Percentiles rank a stretch among this genome's conserved stretches.
phyloP scores from a whole-genome alignment of 2,329 filamentous ascomycete genomes.

The Sphaerulina vaccinii region DNA sequence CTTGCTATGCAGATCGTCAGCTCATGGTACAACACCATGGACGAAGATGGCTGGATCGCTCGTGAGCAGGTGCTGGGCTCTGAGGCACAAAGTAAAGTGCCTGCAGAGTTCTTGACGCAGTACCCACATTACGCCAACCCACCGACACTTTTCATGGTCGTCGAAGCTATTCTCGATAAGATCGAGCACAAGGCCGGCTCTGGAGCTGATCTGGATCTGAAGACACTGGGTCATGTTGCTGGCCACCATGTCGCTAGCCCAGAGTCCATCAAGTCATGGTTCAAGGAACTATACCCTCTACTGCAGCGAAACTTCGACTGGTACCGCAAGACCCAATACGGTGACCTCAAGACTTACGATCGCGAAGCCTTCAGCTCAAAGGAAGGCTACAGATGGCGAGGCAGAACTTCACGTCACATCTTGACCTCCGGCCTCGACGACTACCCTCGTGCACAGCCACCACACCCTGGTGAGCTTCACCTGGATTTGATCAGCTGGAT shows the following conservation, averaged over 20 bases:
- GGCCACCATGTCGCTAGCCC: constrained; percentile 62
- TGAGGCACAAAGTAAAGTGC: constrained; percentile 94
- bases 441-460: constrained; percentile 89
- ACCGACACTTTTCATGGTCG: constrained; percentile 85
- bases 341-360: constrained; percentile 88
- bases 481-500: constrained; percentile 95
- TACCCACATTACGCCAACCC: constrained; percentile 98
- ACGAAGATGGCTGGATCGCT: constrained; percentile 95
- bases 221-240: constrained; percentile 37
- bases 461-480: constrained; percentile 92
- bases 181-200: constrained; percentile 52
- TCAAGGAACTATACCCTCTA: constrained; percentile 77
- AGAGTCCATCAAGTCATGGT: constrained; percentile 67
- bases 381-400: constrained; percentile 93
- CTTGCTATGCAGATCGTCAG: constrained; percentile 81
- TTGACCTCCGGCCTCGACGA: constrained; percentile 94
- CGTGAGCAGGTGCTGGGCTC: constrained; percentile 90
- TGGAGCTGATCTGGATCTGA: constrained; percentile 28
- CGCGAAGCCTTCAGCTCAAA: constrained; percentile 77
- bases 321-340: constrained; percentile 89
- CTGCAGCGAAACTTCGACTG: constrained; percentile 88
- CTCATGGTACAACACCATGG: constrained; percentile 95
- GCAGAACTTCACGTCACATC: constrained; percentile 80
- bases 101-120: constrained; percentile 86
- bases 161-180: constrained; percentile 81